Base-by-base conservation (phyloP, 1,284 basidiomycete species). In the Thelephora terrestris region DNA sequence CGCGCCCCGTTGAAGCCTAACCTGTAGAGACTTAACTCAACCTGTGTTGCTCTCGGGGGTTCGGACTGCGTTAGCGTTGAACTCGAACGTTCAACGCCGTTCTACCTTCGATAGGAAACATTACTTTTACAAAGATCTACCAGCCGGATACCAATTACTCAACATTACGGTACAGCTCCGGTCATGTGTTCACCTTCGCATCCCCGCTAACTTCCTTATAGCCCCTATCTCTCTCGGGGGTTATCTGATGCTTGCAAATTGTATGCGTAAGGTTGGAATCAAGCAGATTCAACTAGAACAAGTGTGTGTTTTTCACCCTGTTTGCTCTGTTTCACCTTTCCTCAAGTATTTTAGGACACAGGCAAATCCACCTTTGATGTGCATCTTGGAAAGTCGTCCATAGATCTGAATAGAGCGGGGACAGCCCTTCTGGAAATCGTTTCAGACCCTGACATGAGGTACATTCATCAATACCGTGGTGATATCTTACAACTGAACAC, bases 131-230 rank as follows among this genome's bases (percentile, higher is more conserved):
- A 79, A 91, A 1, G 95, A 99, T 65, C 76, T 97, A 27, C 92
- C 96, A 0, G 74, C 85, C 3, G 95, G 94, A 0, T 99, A 94
- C 65, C 96, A 99, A 95, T 98, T 54, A 98, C 95, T 0, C 95
- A 98, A 61, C 87, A 91, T 56, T 97, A 98, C 64, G 74, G 85
- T 86, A 48, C 49, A 78, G 59, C 17, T n/a, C 24, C n/a, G 32
- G 34, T 45, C 23, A 39, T 17, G 20, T 17, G 23, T 38, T 9
- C 23, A 45, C 42, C 29, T 43, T 37, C 43, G 32, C 7, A 18
- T 35, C 39, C 24, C 20, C 18, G 39, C 18, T 50, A 46, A 21
- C 32, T 14, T 9, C 2, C 47, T 32, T 21, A 42, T 60, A 81
- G 92, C 84, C 25, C 91, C 95, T 0, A 70, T 97, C 45, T 91